Conservation (phyloP, 352 stramenopile genomes). For the Pythium periplocum region DNA sequence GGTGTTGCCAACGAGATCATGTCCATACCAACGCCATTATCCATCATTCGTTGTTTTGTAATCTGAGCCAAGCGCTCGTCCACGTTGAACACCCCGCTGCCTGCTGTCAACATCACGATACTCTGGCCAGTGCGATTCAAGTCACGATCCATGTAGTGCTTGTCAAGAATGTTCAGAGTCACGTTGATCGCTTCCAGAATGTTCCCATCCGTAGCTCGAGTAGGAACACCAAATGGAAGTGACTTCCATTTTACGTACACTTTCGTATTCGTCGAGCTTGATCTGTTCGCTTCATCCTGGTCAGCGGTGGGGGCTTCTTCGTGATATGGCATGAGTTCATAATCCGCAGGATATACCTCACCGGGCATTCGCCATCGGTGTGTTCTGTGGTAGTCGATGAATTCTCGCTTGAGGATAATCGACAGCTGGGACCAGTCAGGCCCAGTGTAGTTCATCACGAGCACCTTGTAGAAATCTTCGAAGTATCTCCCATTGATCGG, state of each 20-base stretch:
- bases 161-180: conserved; percentile 97
- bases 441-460: conserved; percentile 85
- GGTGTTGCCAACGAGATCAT: conserved; percentile 94
- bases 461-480: conserved; percentile 81
- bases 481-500: conserved; percentile 45
- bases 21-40: conserved; percentile 98
- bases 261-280: background rate
- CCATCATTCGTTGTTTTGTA: conserved; percentile 99
- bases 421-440: conserved; percentile 90
- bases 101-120: conserved; percentile 95
- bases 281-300: too few relatives aligned
- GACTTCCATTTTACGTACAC: conserved; percentile 49
- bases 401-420: conserved; percentile 91
- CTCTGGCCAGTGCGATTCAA: conserved; percentile 93
- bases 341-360: conserved; percentile 40
- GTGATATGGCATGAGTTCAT: conserved; percentile 38
- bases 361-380: conserved; percentile 61
- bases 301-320: background rate
- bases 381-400: conserved; percentile 86
- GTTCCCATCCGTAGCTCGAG: conserved; percentile 93
- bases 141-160: conserved; percentile 98
- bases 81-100: conserved; percentile 95
- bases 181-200: conserved; percentile 98
- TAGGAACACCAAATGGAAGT: conserved; percentile 78
- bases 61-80: conserved; percentile 90